Evolutionary conservation across 164 flowering plant genomes (phyloP), one percentile per base, ranked within the genome.

Genomic region (Pachysandra terminalis): DNA sequence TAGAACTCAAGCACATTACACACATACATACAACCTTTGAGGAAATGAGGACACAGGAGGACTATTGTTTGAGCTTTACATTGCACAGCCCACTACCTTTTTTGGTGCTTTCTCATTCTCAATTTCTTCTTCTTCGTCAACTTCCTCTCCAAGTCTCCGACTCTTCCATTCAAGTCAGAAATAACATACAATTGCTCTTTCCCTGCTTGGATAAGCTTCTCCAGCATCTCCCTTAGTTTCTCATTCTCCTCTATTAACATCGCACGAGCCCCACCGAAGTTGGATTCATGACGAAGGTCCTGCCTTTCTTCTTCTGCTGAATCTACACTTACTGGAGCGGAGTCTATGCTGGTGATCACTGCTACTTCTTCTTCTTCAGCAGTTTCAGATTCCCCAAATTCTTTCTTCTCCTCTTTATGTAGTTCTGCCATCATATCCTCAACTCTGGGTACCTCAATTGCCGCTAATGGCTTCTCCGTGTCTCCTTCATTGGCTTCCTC

Each of bases 81-180:
- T 15, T 45, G 51, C 51, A 45, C 51, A 45, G 15, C 51, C 51
- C 51, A 21, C 25, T 7, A 56, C 12, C 7, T 22, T 56, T 22
- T 25, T 22, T 63, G 68, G 8, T 15, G 56, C 66, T 13, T 68
- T 60, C 73, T 78, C 57, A 65, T 51, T 75, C 67, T 84, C 69
- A 68, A 1, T 59, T 73, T 84, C 68, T 69, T 81, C 72, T 77
- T 84, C 80, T 48, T 82, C 0, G 65, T 40, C 56, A 86, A 27
- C 59, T 75, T 83, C 72, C 58, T 80, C 80, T 92, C 94, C 77
- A 90, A 64, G 59, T 87, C 81, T 56, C 76, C 82, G 54, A 90
- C 84, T 75, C 87, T 85, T 5, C 76, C 79, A 25, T 68, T 80
- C 45, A 92, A 69, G 21, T 63, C 74, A 17, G 84, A 81, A 45